A percentile compares a stretch with the other conserved stretches of the same genome.
Evolutionary conservation across 2,329 filamentous ascomycete species (phyloP).

Genomic region (Ophiostoma australiae): DNA sequence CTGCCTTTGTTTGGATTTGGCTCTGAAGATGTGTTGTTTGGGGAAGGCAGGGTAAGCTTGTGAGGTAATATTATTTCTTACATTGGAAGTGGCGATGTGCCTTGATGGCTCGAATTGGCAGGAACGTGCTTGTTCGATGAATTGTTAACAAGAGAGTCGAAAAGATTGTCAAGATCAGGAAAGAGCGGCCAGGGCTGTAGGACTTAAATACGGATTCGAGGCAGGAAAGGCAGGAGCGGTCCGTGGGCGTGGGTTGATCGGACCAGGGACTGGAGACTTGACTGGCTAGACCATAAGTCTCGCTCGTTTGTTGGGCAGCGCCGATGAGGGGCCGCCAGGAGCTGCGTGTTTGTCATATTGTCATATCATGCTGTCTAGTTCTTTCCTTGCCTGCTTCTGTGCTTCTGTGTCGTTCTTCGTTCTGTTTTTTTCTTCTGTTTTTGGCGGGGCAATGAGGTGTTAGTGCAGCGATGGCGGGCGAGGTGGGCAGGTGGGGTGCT

Average conservation of each 20-base stretch:
- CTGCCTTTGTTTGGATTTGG: conserved; percentile 10
- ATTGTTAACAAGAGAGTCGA: conserved; percentile 8
- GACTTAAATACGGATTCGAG: conserved; percentile 16
- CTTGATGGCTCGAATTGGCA: conserved; percentile 11
- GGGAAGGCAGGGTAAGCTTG: conserved; percentile 15
- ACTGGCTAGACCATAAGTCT: conserved; percentile 9
- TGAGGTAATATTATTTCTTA: not conserved
- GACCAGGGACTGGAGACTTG: not conserved
- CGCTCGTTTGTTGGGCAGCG: conserved; percentile 15
- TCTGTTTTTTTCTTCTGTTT: conserved; percentile 13
- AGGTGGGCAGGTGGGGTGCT: conserved; percentile 20
- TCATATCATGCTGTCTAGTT: not conserved
- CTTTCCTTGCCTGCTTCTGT: conserved; percentile 13
- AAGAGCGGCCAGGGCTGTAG: conserved; percentile 15
- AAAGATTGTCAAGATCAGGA: conserved; percentile 4
- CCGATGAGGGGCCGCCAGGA: conserved; percentile 16
- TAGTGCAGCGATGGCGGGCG: conserved; percentile 16
- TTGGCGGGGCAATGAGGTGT: conserved; percentile 24
- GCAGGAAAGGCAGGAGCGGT: conserved; percentile 13
- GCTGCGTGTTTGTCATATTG: conserved; percentile 8
- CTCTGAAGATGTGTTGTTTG: not conserved
- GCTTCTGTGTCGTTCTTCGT: conserved; percentile 14
- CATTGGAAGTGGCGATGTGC: conserved; percentile 12
- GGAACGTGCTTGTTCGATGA: conserved; percentile 10
- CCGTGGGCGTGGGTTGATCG: conserved; percentile 5